These are phyloP conservation scores for Geotrichum fermentans DNA, from an alignment of 1,139 yeast genomes.

Conservation along the genomic window DNA sequence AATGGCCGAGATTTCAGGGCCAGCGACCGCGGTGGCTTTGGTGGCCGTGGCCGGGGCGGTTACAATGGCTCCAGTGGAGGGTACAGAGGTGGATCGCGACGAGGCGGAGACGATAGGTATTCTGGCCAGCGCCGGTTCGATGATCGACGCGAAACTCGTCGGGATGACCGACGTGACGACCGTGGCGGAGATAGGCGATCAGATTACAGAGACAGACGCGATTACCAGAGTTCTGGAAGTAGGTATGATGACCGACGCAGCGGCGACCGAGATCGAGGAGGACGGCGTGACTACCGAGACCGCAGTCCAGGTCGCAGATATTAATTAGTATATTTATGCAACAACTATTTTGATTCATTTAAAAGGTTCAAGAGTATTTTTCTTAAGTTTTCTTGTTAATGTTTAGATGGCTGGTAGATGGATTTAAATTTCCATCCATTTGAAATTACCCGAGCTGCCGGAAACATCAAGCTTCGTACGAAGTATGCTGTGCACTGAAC, in stretches of 20 bases:
- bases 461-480: too few species aligned
- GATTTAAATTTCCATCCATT: too few species aligned
- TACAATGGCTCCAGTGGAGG: slow-evolving; percentile 18
- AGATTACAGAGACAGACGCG: neutral
- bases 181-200: slow-evolving; percentile 20
- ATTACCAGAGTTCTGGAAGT: slow-evolving; percentile 2
- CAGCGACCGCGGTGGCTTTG: slow-evolving; percentile 10
- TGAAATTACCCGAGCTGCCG: too few species aligned
- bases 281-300: slow-evolving; percentile 15
- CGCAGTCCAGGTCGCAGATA: slow-evolving; percentile 17
- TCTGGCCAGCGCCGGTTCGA: neutral
- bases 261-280: slow-evolving; percentile 12
- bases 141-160: neutral
- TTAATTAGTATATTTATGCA: neutral
- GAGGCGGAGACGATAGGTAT: slow-evolving; percentile 22
- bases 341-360: neutral
- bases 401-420: too few species aligned
- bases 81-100: slow-evolving; percentile 14
- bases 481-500: too few species aligned
- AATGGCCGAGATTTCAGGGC: slow-evolving; percentile 6
- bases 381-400: too few species aligned
- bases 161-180: slow-evolving; percentile 17
- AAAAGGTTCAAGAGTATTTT: neutral
- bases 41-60: slow-evolving; percentile 16
- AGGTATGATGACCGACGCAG: slow-evolving; percentile 18